Conservation (phyloP, 2,329 filamentous ascomycete genomes). For the Paraphoma chrysanthemicola region DNA sequence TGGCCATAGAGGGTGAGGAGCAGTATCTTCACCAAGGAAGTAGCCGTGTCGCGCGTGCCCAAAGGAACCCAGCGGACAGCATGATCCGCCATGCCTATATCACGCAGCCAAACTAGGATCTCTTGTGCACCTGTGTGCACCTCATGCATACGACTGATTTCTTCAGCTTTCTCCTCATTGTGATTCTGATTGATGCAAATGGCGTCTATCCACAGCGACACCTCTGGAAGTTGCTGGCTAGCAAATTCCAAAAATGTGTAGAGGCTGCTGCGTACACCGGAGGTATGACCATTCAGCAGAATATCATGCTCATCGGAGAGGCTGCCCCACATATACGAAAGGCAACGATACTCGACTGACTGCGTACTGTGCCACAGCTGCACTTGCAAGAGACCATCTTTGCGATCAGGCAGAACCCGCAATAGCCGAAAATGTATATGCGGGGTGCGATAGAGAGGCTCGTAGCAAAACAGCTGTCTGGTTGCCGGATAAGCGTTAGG, state of each 20-base stretch:
- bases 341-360: not conserved
- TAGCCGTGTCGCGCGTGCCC: no score
- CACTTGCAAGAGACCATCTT: not conserved
- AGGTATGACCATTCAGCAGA: not conserved
- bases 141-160: not conserved
- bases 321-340: not conserved
- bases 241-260: not conserved
- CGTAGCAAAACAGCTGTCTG: not conserved
- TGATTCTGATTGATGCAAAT: not conserved
- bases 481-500: not conserved
- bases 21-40: no score
- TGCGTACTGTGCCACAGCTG: not conserved
- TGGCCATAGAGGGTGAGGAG: no score
- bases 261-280: not conserved
- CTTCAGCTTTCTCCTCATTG: not conserved
- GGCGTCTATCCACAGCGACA: not conserved
- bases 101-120: not conserved
- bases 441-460: not conserved
- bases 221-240: not conserved
- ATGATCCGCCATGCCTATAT: not conserved
- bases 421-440: not conserved
- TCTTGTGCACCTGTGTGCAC: not conserved
- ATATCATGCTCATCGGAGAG: not conserved
- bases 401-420: not conserved
- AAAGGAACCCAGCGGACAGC: no score